phyloP scores from a whole-genome alignment of 106 monocot species.

The Acorus calamus region DNA sequence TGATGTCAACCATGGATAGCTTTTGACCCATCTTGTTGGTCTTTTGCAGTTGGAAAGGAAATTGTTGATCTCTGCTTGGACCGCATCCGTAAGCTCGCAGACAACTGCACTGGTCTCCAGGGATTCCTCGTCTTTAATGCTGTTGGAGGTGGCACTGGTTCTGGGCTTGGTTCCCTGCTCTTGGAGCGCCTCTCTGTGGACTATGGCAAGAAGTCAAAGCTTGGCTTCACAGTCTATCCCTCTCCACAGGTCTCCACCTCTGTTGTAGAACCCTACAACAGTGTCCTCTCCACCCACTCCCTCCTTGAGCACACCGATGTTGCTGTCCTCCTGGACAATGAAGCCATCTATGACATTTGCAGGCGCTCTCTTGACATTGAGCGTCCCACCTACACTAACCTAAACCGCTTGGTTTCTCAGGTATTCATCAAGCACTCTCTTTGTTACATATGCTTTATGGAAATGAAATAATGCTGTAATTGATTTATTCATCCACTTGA shows the following conservation, averaged over 20 bases:
- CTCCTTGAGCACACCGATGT: conserved; percentile 28
- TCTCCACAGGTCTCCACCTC: conserved; percentile 4
- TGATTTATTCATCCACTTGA: no score
- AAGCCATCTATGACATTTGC: conserved; percentile 4
- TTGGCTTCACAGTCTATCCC: conserved; percentile 28
- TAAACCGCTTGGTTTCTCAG: conserved; percentile 36
- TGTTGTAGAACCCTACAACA: conserved; percentile 11
- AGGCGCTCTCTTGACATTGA: conserved; percentile 18
- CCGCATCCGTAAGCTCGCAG: conserved; percentile 45
- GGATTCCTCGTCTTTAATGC: conserved; percentile 36
- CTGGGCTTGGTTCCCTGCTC: conserved; percentile 3
- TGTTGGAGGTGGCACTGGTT: conserved; percentile 4
- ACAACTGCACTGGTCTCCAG: conserved; percentile 51
- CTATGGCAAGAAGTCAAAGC: conserved; percentile 12
- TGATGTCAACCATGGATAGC: no score
- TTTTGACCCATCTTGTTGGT: no score
- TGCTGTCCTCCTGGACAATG: conserved; percentile 16
- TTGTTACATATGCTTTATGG: no score
- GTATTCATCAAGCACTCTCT: neutral
- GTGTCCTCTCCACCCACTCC: conserved; percentile 22
- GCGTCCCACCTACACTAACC: conserved; percentile 38
- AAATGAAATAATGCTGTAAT: no score
- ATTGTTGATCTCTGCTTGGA: conserved; percentile 53
- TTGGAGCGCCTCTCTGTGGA: conserved; percentile 3
- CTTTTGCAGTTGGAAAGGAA: conserved; percentile 16